Conservation (phyloP, 2,329 filamentous ascomycete genomes). For the Ophiocordyceps sinensis region DNA sequence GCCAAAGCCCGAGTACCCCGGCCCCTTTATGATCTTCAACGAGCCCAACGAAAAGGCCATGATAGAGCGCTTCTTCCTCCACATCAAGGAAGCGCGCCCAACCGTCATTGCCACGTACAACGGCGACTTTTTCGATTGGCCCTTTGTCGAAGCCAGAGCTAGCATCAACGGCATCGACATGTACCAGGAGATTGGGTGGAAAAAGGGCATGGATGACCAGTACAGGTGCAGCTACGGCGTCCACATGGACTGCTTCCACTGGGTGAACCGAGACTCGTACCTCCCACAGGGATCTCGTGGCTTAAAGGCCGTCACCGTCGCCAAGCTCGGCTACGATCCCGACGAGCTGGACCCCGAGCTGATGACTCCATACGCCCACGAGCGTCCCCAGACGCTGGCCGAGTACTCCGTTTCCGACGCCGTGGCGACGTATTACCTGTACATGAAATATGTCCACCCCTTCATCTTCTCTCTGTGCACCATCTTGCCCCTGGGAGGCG, state of each 20-base stretch:
- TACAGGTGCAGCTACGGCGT: conserved; percentile 94
- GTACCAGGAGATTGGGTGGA: conserved; percentile 97
- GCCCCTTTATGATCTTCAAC: conserved; percentile 96
- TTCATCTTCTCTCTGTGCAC: conserved; percentile 99
- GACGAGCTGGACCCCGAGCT: conserved; percentile 95
- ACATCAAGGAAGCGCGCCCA: conserved; percentile 86
- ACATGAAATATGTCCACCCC: conserved; percentile 99
- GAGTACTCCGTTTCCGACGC: conserved; percentile 99
- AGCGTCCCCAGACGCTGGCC: conserved; percentile 83
- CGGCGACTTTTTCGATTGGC: conserved; percentile 99
- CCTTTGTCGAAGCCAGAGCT: conserved; percentile 86
- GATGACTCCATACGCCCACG: conserved; percentile 85
- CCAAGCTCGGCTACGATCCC: conserved; percentile 94
- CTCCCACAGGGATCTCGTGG: conserved; percentile 93
- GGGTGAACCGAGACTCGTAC: conserved; percentile 98
- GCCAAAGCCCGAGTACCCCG: conserved; percentile 88
- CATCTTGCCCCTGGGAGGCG: conserved; percentile 82
- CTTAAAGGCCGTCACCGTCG: conserved; percentile 92
- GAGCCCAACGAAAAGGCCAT: conserved; percentile 83
- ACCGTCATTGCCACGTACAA: conserved; percentile 99
- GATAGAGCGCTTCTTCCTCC: conserved; percentile 84
- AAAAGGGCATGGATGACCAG: conserved; percentile 88
- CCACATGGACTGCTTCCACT: conserved; percentile 98
- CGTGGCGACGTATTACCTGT: conserved; percentile 95
- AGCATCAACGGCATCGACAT: conserved; percentile 95